These are phyloP conservation scores for Suillus americanus DNA, from an alignment of 768 basidiomycete genomes.

Conservation along the genomic window DNA sequence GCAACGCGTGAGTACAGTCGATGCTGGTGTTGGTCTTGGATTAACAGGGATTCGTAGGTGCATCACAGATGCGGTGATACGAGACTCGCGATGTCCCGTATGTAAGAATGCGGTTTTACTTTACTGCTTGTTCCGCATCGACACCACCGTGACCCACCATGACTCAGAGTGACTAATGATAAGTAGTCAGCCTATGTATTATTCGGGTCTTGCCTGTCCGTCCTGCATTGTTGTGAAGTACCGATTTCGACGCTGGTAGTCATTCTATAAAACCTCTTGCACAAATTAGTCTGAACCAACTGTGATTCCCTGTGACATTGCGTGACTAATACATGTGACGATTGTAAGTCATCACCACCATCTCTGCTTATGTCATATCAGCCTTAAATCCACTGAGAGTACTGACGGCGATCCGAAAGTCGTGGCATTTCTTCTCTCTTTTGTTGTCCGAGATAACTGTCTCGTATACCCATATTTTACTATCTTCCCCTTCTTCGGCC, in stretches of 20 bases:
- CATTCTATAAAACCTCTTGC: not conserved
- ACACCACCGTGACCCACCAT: conserved; percentile 24
- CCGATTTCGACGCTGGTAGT: not conserved
- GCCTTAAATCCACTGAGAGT: not conserved
- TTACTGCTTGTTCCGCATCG: conserved; percentile 57
- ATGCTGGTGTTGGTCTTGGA: not conserved
- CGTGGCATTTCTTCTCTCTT: not conserved
- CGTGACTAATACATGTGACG: not conserved
- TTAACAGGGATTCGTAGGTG: conserved; percentile 38
- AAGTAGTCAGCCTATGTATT: not conserved
- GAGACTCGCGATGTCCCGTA: conserved; percentile 49
- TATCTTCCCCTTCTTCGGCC: not conserved
- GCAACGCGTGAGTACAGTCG: conserved; percentile 43
- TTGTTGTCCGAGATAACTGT: not conserved
- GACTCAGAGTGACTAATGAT: conserved; percentile 16
- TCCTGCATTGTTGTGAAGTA: not conserved
- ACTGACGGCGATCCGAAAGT: not conserved
- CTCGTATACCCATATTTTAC: not conserved
- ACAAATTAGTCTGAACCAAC: not conserved
- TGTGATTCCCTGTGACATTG: not conserved
- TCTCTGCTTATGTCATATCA: not conserved
- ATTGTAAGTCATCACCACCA: no score
- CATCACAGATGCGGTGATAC: conserved; percentile 49
- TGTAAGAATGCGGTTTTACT: conserved; percentile 51
- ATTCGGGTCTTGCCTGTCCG: not conserved